Percentiles rank a stretch among this genome's conserved stretches.
Conservation (phyloP, 2,329 filamentous ascomycete species). For the Aspergillus calidoustus region DNA sequence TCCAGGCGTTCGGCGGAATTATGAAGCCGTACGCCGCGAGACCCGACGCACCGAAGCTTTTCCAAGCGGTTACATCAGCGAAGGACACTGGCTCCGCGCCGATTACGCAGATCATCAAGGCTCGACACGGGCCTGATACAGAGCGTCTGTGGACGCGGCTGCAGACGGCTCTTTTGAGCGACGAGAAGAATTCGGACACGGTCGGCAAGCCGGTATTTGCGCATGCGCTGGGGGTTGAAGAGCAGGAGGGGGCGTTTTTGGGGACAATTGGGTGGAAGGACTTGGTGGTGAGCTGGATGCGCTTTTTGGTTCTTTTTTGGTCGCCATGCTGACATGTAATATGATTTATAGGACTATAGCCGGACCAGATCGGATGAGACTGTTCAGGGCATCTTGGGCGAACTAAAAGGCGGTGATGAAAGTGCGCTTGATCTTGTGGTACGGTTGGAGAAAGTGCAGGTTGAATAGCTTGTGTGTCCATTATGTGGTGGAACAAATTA, state of each 20-base stretch:
- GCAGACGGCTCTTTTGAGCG: background rate
- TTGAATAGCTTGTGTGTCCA: no score
- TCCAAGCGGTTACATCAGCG: background rate
- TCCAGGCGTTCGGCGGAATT: background rate
- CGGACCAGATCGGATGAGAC: background rate
- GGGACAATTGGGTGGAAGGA: background rate
- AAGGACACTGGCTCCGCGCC: background rate
- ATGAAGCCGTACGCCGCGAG: background rate
- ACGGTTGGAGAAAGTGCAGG: background rate
- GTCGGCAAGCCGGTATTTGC: background rate
- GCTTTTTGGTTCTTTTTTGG: background rate
- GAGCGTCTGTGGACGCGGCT: background rate
- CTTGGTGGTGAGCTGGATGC: background rate
- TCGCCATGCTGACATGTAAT: no score
- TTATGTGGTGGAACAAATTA: no score
- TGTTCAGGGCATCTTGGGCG: background rate
- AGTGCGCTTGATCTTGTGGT: background rate
- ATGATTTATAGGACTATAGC: background rate
- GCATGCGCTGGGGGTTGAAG: background rate
- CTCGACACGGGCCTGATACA: background rate
- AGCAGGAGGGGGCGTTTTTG: background rate
- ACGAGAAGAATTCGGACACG: background rate
- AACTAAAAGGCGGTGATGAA: background rate
- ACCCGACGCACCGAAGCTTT: background rate
- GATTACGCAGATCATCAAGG: constrained; percentile 1